phyloP scores from a whole-genome alignment of 129 eudicot genomes.

The Arctium minus region DNA sequence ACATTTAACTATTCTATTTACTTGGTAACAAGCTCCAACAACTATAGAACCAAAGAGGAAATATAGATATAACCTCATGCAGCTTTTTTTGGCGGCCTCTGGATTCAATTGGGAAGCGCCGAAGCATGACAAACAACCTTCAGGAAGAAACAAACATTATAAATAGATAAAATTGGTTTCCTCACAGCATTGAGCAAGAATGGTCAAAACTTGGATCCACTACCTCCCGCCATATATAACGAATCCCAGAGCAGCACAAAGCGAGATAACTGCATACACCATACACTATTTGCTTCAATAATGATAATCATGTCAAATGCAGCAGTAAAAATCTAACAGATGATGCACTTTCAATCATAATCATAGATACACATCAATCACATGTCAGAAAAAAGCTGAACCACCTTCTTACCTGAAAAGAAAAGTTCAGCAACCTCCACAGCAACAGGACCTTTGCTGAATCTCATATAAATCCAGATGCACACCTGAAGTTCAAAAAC shows the following conservation, averaged over 20 bases:
- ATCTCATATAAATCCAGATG: constrained; percentile 51
- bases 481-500: constrained; percentile 32
- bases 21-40: not conserved
- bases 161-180: not conserved
- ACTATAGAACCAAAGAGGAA: not conserved
- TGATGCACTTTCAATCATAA: constrained; percentile 1
- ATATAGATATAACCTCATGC: constrained; percentile 45
- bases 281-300: not conserved
- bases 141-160: not conserved
- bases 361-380: constrained; percentile 1
- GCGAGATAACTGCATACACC: constrained; percentile 57
- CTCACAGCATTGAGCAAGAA: not conserved
- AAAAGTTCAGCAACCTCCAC: constrained; percentile 54
- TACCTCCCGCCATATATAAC: constrained; percentile 83
- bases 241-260: constrained; percentile 71
- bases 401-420: constrained; percentile 41
- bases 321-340: constrained; percentile 9
- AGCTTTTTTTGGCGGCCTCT: constrained; percentile 71
- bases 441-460: constrained; percentile 32
- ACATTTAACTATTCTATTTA: not conserved
- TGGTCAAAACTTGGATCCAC: not conserved
- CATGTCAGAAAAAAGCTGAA: not conserved
- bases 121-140: constrained; percentile 66
- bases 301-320: not conserved
- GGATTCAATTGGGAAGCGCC: constrained; percentile 77